phyloP scores from a whole-genome alignment of 2,329 filamentous ascomycete genomes.

The Grosmannia serpens region DNA sequence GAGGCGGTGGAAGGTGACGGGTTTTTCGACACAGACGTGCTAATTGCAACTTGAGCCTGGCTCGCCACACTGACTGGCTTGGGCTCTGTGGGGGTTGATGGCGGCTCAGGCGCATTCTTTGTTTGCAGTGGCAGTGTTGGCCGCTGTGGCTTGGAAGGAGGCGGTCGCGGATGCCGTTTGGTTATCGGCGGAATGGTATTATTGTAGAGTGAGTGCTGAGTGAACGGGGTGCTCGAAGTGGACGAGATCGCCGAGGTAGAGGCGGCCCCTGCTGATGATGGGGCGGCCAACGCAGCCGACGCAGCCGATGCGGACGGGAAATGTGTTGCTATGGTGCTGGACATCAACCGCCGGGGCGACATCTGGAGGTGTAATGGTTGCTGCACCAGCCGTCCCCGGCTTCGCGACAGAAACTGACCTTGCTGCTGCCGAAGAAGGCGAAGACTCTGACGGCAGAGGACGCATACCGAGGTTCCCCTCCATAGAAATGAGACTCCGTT shows the following conservation, averaged over 20 bases:
- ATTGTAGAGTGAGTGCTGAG: conserved; percentile 9
- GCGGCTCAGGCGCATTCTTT: background rate
- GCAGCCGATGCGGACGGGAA: conserved; percentile 15
- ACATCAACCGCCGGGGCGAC: conserved; percentile 23
- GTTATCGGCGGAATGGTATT: conserved; percentile 1
- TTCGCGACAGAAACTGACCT: conserved; percentile 20
- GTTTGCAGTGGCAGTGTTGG: background rate
- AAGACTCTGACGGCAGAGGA: conserved; percentile 27
- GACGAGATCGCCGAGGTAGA: background rate
- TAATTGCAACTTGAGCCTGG: background rate
- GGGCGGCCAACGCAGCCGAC: background rate
- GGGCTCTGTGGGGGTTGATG: conserved; percentile 1
- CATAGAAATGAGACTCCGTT: conserved; percentile 25
- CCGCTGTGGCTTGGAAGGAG: background rate
- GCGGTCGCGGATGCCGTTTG: conserved; percentile 7
- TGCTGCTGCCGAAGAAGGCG: conserved; percentile 26
- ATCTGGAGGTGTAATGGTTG: background rate
- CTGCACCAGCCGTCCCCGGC: conserved; percentile 15
- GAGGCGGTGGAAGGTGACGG: background rate
- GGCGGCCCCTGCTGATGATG: background rate
- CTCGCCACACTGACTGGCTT: background rate
- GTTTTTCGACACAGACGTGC: background rate
- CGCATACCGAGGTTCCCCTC: conserved; percentile 26
- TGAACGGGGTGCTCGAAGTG: conserved; percentile 9
- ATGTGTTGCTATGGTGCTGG: conserved; percentile 35